Evolutionary conservation across 306 rosid species (phyloP).

Genomic region (Morella rubra): DNA sequence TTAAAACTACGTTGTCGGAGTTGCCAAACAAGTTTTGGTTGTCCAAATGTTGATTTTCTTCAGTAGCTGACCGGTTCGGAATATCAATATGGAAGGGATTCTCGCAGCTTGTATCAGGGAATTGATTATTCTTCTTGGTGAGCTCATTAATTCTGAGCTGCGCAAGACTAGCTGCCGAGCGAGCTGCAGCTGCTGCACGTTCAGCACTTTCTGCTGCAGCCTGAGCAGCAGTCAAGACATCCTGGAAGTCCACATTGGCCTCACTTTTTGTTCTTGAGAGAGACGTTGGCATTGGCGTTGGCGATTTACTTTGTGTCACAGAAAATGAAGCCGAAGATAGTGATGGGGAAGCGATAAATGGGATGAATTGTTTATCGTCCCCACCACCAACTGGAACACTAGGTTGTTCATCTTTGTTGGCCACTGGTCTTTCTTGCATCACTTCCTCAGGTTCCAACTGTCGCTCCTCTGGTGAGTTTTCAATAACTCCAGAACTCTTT

Average conservation of each 20-base stretch:
- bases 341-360: conserved; percentile 75
- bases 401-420: conserved; percentile 42
- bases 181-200: conserved; percentile 91
- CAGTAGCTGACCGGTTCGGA: conserved; percentile 27
- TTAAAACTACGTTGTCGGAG: conserved; percentile 15
- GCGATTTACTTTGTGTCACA: not conserved
- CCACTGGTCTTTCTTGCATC: conserved; percentile 33
- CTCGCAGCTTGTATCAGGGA: conserved; percentile 45
- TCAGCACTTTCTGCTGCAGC: conserved; percentile 92
- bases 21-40: conserved; percentile 29
- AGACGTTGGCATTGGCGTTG: conserved; percentile 4
- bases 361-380: conserved; percentile 70
- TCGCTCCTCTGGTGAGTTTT: conserved; percentile 31
- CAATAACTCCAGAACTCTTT: conserved; percentile 32
- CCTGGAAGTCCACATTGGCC: conserved; percentile 61
- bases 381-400: conserved; percentile 44
- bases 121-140: conserved; percentile 49
- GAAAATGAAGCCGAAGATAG: conserved; percentile 49
- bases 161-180: conserved; percentile 84
- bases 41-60: conserved; percentile 33
- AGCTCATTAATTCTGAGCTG: conserved; percentile 69
- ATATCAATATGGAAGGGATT: conserved; percentile 54
- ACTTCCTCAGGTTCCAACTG: conserved; percentile 27
- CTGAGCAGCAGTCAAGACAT: conserved; percentile 92
- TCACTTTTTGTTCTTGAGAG: conserved; percentile 50